Evolutionary conservation across 2,329 filamentous ascomycete genomes (phyloP).

Genomic region (Pestalotiopsis sp.): DNA sequence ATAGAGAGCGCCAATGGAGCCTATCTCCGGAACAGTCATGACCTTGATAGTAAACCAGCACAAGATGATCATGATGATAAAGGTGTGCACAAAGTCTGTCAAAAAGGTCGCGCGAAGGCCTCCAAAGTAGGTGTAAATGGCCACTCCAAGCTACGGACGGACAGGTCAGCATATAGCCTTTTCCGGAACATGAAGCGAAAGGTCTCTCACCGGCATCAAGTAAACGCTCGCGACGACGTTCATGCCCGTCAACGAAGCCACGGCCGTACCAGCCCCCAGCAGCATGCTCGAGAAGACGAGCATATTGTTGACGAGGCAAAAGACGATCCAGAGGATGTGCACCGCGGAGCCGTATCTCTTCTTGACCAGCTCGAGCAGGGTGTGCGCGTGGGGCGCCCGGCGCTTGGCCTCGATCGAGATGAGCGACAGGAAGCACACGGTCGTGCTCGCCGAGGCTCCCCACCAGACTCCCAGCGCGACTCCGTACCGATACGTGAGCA

Average conservation of each 20-base stretch:
- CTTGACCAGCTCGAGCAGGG: constrained; percentile 3
- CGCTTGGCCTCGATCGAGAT: constrained; percentile 2
- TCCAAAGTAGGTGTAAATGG: constrained; percentile 41
- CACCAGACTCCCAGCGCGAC: constrained; percentile 1
- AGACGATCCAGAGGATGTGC: neutral
- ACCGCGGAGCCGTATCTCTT: neutral
- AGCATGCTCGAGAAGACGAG: constrained; percentile 5
- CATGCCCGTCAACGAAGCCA: neutral
- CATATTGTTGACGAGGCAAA: constrained; percentile 1
- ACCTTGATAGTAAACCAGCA: constrained; percentile 50
- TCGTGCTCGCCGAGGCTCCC: constrained; percentile 5
- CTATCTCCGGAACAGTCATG: constrained; percentile 48
- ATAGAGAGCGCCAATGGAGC: constrained; percentile 49
- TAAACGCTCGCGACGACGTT: neutral
- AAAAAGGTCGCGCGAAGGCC: constrained; percentile 45
- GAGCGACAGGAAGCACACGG: neutral
- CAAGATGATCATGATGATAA: constrained; percentile 55
- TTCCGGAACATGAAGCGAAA: neutral
- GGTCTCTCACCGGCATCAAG: constrained; percentile 5
- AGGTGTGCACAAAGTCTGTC: constrained; percentile 57
- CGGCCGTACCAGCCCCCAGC: neutral
- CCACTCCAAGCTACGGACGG: constrained; percentile 23
- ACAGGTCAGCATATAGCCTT: neutral
- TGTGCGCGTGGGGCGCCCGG: neutral
- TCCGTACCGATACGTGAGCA: neutral